Evolutionary conservation across 2,329 filamentous ascomycete species (phyloP), one percentile per base, ranked within the genome.

Genomic region (Cephalotrichum gorgonifer): DNA sequence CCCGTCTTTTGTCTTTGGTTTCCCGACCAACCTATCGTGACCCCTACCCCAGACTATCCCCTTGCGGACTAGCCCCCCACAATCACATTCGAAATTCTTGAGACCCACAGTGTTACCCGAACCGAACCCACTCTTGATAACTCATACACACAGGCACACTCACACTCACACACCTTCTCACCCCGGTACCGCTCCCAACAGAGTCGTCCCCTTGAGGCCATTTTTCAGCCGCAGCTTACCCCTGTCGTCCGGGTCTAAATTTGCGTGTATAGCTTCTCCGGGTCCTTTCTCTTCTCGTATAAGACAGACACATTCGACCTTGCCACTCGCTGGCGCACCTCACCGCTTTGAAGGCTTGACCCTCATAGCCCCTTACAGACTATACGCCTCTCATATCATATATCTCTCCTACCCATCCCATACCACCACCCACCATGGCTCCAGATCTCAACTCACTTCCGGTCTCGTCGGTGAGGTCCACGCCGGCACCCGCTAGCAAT

Each of bases 401-500:
- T 26, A 4, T 8, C 26, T 17, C 22, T n/a, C 26, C 25, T 20
- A 26, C 6, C 8, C 22, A 20, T 20, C 43, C 9, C 43, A 30
- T 22, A 20, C 43, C n/a, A 23, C 35, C 12, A 6, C 26, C 20
- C 54, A 58, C 47, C 53, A 38, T 88, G 84, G 77, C 83, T 55
- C 84, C 85, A 46, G 85, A 88, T 67, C 75, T 88, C 60, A 86
- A 88, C 71, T 83, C 83, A 6, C 73, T 88, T 51, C 78, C 80
- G 39, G 67, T 72, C 33, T 83, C 79, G 27, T 71, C 71, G 8
- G 53, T 70, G 50, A 54, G 57, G 44, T 55, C 56, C 47, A 43
- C 53, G 42, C 30, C 55, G 6, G 43, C 43, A 14, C 53, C 50
- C 26, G 46, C 28, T 30, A n/a, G 53, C 44, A 58, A 60, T 48